Conservation (phyloP, 306 rosid genomes). For the Glycine tomentella region DNA sequence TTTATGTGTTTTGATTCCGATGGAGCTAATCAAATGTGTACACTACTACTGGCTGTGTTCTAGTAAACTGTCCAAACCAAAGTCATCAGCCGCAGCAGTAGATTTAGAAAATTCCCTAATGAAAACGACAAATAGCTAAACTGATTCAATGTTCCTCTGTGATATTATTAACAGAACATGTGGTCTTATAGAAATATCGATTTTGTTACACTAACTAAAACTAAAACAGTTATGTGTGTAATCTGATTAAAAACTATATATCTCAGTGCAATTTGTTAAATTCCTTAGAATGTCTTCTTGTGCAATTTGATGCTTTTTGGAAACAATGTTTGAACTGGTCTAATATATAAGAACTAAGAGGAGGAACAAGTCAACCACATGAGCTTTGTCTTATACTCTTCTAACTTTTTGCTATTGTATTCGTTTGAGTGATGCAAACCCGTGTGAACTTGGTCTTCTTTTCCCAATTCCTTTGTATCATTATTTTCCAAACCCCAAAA, state of each 20-base stretch:
- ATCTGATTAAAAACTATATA: background rate
- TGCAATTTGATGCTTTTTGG: slow-evolving; percentile 4
- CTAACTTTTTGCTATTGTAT: slow-evolving; percentile 19
- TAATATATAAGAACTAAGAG: background rate
- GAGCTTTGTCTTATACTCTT: slow-evolving; percentile 37
- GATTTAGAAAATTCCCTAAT: background rate
- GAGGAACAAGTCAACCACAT: slow-evolving; percentile 39
- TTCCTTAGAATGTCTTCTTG: background rate
- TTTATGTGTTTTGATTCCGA: background rate
- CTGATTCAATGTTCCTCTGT: background rate
- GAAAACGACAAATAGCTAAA: slow-evolving; percentile 35
- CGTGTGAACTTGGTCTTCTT: slow-evolving; percentile 37
- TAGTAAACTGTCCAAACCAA: slow-evolving; percentile 33
- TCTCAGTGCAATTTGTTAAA: background rate
- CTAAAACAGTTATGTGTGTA: background rate
- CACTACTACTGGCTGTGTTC: background rate
- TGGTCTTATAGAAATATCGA: background rate
- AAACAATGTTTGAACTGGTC: background rate
- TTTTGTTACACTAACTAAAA: slow-evolving; percentile 8
- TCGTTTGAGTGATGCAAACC: slow-evolving; percentile 12
- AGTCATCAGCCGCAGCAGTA: background rate
- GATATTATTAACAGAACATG: background rate
- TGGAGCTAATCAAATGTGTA: slow-evolving; percentile 19
- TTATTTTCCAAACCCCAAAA: slow-evolving; percentile 7
- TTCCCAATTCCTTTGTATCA: slow-evolving; percentile 23